A percentile compares a stretch with the other conserved stretches of the same genome.
phyloP scores from a whole-genome alignment of 2,329 filamentous ascomycete species.

The Botrytis medusae region DNA sequence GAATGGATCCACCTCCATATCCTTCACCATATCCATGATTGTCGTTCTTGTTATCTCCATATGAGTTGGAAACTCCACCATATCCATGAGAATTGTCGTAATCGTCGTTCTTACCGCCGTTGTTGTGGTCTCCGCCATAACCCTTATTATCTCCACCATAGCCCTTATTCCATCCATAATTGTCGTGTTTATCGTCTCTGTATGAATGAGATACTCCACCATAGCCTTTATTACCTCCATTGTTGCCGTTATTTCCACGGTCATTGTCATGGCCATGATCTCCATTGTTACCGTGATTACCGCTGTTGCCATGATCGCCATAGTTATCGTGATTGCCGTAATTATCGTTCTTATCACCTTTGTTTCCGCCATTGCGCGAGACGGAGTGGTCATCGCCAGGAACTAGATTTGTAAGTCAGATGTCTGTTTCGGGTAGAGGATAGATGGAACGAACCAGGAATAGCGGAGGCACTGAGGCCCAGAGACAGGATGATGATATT shows the following conservation, averaged over 20 bases:
- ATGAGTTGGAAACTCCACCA: not conserved
- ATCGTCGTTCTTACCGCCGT: not conserved
- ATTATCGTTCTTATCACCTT: not conserved
- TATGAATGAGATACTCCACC: not conserved
- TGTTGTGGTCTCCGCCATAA: not conserved
- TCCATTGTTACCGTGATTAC: not conserved
- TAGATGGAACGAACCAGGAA: not conserved
- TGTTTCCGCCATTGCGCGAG: not conserved
- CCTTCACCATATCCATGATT: not conserved
- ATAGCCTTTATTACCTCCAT: not conserved
- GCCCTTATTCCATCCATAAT: not conserved
- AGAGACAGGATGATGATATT: conserved; percentile 4
- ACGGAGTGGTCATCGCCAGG: not conserved
- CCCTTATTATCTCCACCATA: not conserved
- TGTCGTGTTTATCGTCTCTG: not conserved
- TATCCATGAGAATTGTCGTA: not conserved
- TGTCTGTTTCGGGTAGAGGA: not conserved
- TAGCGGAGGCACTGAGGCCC: not conserved
- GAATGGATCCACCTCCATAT: not conserved
- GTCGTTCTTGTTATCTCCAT: not conserved
- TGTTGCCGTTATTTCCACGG: not conserved
- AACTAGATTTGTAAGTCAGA: not conserved
- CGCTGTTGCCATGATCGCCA: not conserved
- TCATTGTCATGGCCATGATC: not conserved
- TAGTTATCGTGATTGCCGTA: not conserved